Conservation (phyloP, 2,329 filamentous ascomycete species). For the Alternaria triticina region DNA sequence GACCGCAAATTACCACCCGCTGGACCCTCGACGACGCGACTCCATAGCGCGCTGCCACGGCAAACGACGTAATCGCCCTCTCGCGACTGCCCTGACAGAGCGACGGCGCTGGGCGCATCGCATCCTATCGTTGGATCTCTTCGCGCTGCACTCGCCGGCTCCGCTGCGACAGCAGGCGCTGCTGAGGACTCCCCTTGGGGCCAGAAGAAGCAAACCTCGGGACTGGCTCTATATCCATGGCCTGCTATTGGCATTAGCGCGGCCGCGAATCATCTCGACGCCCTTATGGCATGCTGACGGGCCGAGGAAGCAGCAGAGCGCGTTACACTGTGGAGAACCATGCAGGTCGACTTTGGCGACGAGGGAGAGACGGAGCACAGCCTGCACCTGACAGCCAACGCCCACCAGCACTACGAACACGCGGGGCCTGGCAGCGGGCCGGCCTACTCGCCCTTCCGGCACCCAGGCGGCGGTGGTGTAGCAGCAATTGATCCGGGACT, state of each 20-base stretch:
- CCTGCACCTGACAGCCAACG: slow-evolving; percentile 39
- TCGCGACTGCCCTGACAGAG: slow-evolving; percentile 4
- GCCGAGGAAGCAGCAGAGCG: slow-evolving; percentile 27
- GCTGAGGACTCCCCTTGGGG: background rate
- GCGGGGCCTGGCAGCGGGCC: slow-evolving; percentile 33
- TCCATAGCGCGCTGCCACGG: slow-evolving; percentile 11
- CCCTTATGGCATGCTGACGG: slow-evolving; percentile 43
- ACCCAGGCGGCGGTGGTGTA: slow-evolving; percentile 32
- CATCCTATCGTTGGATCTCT: slow-evolving; percentile 31
- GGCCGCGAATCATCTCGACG: slow-evolving; percentile 24
- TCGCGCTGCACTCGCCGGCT: slow-evolving; percentile 27
- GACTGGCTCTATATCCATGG: slow-evolving; percentile 15
- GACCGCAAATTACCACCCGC: slow-evolving; percentile 38
- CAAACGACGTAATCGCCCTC: slow-evolving; percentile 10
- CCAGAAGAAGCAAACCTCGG: background rate
- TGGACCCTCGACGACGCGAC: slow-evolving; percentile 22
- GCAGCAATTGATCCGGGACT: slow-evolving; percentile 47
- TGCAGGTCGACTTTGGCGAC: slow-evolving; percentile 49
- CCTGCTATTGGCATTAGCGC: slow-evolving; percentile 30
- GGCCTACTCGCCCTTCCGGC: slow-evolving; percentile 44
- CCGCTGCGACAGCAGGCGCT: slow-evolving; percentile 18
- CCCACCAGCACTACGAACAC: slow-evolving; percentile 44
- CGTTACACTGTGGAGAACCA: slow-evolving; percentile 35
- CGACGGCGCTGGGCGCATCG: slow-evolving; percentile 37
- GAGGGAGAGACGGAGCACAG: slow-evolving; percentile 41